Conservation (phyloP, 75 land plant species). For the Picea glauca region DNA sequence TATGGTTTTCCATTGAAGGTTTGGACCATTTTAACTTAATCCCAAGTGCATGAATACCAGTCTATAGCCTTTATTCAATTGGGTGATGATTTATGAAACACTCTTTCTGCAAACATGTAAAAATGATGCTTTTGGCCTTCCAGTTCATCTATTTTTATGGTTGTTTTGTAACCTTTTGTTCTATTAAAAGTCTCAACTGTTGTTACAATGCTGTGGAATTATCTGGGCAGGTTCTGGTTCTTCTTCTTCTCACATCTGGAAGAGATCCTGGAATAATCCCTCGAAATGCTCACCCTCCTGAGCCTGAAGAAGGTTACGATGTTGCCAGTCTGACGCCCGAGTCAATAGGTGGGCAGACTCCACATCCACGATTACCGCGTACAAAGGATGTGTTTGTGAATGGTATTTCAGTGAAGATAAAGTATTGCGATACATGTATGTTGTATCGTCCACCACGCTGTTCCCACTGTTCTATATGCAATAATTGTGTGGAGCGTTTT, state of each 20-base stretch:
- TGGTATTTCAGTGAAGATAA: constrained; percentile 66
- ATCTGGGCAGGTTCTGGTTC: constrained; percentile 36
- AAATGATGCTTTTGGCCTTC: neutral
- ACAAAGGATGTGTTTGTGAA: constrained; percentile 82
- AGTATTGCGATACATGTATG: constrained; percentile 98
- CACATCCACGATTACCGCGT: constrained; percentile 59
- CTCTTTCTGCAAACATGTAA: neutral
- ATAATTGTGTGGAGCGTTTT: constrained; percentile 73
- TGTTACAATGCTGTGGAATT: neutral
- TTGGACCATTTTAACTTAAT: neutral
- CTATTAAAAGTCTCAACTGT: neutral
- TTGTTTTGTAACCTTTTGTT: neutral
- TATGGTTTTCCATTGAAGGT: neutral
- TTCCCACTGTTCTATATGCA: constrained; percentile 79
- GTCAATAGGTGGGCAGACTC: constrained; percentile 59
- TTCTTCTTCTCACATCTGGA: constrained; percentile 78
- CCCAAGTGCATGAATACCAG: neutral
- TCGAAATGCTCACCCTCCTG: constrained; percentile 77
- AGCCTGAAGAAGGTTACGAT: constrained; percentile 54
- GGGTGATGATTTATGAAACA: neutral
- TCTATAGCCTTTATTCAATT: neutral
- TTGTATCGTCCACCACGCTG: constrained; percentile 84
- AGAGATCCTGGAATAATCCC: constrained; percentile 94
- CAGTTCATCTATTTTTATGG: neutral
- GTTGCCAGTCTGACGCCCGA: constrained; percentile 28